Evolutionary conservation across 2,329 filamentous ascomycete genomes (phyloP).

Genomic region (Aspergillus bombycis): DNA sequence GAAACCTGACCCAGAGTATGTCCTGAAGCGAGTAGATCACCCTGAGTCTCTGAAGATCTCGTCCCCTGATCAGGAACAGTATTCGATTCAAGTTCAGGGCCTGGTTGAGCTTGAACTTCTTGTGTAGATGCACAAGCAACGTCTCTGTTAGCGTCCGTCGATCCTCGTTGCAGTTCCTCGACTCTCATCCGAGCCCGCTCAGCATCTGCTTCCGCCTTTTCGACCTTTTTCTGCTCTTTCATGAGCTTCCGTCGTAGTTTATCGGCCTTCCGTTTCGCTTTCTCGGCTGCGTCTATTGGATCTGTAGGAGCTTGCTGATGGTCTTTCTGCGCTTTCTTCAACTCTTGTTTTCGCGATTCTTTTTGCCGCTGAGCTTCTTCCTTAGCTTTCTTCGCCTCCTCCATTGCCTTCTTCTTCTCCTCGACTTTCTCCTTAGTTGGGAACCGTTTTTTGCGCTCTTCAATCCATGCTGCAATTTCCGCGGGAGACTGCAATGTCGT

Average conservation of each 20-base stretch:
- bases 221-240: constrained; percentile 63
- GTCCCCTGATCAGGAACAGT: neutral
- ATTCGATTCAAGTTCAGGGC: neutral
- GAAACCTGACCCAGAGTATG: neutral
- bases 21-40: neutral
- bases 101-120: constrained; percentile 4
- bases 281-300: constrained; percentile 37
- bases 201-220: constrained; percentile 49
- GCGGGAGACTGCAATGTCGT: constrained; percentile 57
- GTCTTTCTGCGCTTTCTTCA: constrained; percentile 35
- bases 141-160: constrained; percentile 15
- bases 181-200: constrained; percentile 41
- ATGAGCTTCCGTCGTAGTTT: constrained; percentile 55
- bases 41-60: neutral
- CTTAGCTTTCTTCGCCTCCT: constrained; percentile 61
- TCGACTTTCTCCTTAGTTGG: constrained; percentile 73
- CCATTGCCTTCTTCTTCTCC: constrained; percentile 65
- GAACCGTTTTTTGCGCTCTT: constrained; percentile 76
- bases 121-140: neutral
- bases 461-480: constrained; percentile 79
- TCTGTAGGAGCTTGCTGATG: constrained; percentile 30
- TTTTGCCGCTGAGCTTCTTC: constrained; percentile 43
- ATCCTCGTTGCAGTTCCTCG: constrained; percentile 35
- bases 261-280: constrained; percentile 45
- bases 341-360: constrained; percentile 42